phyloP scores from a whole-genome alignment of 2,329 filamentous ascomycete species.

The Xylaria sp. region DNA sequence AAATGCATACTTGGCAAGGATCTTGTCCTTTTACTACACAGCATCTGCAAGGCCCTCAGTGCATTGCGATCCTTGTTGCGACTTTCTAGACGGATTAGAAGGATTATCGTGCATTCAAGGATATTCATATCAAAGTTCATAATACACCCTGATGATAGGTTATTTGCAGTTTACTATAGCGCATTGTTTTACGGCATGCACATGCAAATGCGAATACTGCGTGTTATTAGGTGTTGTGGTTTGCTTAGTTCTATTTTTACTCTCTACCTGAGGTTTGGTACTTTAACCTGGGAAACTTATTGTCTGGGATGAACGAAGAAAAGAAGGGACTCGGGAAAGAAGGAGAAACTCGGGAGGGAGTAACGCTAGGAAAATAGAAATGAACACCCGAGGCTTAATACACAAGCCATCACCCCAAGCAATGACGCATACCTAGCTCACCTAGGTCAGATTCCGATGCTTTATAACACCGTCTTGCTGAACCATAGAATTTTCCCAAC shows the following conservation, averaged over 20 bases:
- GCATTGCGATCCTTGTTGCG: constrained; percentile 37
- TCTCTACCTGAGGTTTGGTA: not conserved
- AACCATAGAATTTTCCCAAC: no score
- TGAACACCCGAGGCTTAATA: not conserved
- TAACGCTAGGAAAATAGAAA: no score
- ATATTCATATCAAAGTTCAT: constrained; percentile 30
- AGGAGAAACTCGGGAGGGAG: not conserved
- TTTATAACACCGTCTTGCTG: no score
- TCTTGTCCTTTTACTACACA: constrained; percentile 30
- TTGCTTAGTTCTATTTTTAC: not conserved
- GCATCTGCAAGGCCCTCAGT: constrained; percentile 36
- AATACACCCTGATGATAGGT: constrained; percentile 27
- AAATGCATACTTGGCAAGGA: constrained; percentile 47
- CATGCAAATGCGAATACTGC: constrained; percentile 4
- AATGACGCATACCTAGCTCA: not conserved
- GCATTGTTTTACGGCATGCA: constrained; percentile 10
- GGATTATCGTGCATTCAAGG: constrained; percentile 37
- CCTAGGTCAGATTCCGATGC: no score
- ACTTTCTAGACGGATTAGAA: constrained; percentile 47
- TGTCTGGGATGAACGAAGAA: not conserved
- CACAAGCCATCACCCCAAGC: not conserved
- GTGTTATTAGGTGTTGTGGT: not conserved
- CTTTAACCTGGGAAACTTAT: not conserved
- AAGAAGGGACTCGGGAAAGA: not conserved
- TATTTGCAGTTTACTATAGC: constrained; percentile 21